Base-by-base conservation (phyloP, 139 green algal genomes). In the Picochlorum sp. region DNA sequence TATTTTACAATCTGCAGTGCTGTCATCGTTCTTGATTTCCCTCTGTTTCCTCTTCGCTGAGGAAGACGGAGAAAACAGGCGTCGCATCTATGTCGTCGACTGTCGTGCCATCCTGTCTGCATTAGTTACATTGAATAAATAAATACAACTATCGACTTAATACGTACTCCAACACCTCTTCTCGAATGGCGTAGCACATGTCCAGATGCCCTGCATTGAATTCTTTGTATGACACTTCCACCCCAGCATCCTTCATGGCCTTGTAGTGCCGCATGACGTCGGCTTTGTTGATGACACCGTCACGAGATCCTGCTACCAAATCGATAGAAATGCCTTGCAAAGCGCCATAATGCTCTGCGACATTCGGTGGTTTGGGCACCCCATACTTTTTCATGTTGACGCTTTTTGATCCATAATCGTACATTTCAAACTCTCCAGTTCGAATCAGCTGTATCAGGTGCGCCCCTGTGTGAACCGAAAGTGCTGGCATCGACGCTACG, bases 191-290 rank as follows among this genome's bases (percentile, higher is more conserved):
- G 77, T 96, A 89, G 0, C 84, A 92, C 71, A 97, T 92, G 68
- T 97, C 90, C 65, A 97, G 77, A 80, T 97, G 90, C 1, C 86
- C 90, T 55, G 89, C 83, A 54, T 54, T 20, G 73, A 94, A 95
- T 77, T 95, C 85, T 50, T 81, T 80, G 61, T 84, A 86, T 9
- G 70, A 88, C 16, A 92, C 87, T 54, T 21, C 47, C 44, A 82
- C 20, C 9, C 81, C 84, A 7, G 79, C 81, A 24, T 73, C 47
- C 28, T 62, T 64, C 80, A 95, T 88, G 1, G 54, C 52, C 1
- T 75, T 21, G 26, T 81, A 83, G 72, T 95, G 88, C 10, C 31
- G 55, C 8, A 70, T 47, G 3, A 89, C 74, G 68, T 92, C 85
- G 15, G 60, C 54, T 4, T 26, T 26, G 20, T 84, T 77, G 28